Percentiles rank a stretch among this genome's conserved stretches.
phyloP scores from a whole-genome alignment of 1,284 basidiomycete genomes.

The Melampsora americana region DNA sequence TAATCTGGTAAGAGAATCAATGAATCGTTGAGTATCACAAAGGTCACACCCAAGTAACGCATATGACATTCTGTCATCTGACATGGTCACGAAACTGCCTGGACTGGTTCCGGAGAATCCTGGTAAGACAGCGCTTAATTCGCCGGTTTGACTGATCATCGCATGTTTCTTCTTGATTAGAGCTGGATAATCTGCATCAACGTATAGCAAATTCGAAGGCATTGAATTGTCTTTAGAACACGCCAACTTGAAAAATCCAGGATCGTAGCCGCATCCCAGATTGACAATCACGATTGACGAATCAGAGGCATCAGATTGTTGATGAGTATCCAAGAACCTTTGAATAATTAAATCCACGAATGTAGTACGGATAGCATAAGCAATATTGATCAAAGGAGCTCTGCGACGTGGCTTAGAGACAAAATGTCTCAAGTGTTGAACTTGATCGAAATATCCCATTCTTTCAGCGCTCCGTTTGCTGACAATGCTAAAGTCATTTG shows the following conservation, averaged over 20 bases:
- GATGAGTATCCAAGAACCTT: constrained; percentile 13
- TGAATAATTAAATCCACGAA: constrained; percentile 27
- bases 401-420: constrained; percentile 18
- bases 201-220: not conserved
- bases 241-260: constrained; percentile 37
- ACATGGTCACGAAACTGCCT: constrained; percentile 5
- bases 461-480: constrained; percentile 41
- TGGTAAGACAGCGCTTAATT: constrained; percentile 17
- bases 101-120: not conserved
- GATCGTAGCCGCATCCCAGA: constrained; percentile 41
- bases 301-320: not conserved
- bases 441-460: constrained; percentile 27
- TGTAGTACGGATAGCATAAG: constrained; percentile 33
- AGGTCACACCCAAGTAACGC: constrained; percentile 36
- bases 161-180: constrained; percentile 32
- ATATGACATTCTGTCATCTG: constrained; percentile 10
- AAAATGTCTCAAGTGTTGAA: constrained; percentile 34
- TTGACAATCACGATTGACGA: constrained; percentile 26
- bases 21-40: constrained; percentile 10
- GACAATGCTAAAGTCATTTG: constrained; percentile 41
- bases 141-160: constrained; percentile 27
- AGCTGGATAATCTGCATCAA: constrained; percentile 41
- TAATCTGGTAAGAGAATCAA: constrained; percentile 4
- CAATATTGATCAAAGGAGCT: constrained; percentile 39
- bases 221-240: not conserved